phyloP scores from a whole-genome alignment of 1,284 basidiomycete genomes.

The Lignosus rhinocerotis region DNA sequence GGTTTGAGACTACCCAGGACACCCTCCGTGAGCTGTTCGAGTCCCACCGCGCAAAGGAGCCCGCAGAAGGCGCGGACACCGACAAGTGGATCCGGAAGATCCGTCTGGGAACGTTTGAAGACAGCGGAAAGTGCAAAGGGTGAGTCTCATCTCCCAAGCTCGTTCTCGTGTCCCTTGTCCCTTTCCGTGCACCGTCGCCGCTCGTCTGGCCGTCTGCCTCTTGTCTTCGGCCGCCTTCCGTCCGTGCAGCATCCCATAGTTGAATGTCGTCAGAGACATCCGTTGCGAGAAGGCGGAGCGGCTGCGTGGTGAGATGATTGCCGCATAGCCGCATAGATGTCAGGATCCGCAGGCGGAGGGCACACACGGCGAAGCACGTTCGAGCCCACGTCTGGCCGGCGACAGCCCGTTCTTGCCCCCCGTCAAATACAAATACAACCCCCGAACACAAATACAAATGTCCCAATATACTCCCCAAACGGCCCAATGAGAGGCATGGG shows the following conservation, averaged over 20 bases:
- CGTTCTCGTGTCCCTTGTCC: background rate
- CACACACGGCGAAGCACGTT: background rate
- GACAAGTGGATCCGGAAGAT: conserved; percentile 81
- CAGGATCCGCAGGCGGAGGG: background rate
- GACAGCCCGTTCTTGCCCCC: background rate
- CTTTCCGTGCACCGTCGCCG: background rate
- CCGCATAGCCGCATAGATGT: background rate
- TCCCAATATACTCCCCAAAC: background rate
- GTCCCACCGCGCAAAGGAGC: conserved; percentile 50
- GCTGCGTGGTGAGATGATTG: background rate
- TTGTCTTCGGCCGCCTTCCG: background rate
- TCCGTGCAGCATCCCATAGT: background rate
- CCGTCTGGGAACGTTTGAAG: conserved; percentile 94
- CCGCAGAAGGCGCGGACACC: conserved; percentile 20
- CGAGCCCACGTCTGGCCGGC: background rate
- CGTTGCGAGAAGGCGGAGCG: background rate
- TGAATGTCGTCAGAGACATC: background rate
- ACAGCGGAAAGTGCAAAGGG: conserved; percentile 95
- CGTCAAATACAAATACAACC: background rate
- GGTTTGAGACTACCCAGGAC: conserved; percentile 82
- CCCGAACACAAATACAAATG: background rate
- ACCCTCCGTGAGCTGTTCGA: conserved; percentile 75
- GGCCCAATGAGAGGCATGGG: background rate
- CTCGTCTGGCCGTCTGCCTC: background rate
- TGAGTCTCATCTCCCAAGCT: conserved; percentile 41